Percentiles rank a stretch among this genome's conserved stretches.
Conservation (phyloP, 352 stramenopile species). For the Phytophthora hibernalis region DNA sequence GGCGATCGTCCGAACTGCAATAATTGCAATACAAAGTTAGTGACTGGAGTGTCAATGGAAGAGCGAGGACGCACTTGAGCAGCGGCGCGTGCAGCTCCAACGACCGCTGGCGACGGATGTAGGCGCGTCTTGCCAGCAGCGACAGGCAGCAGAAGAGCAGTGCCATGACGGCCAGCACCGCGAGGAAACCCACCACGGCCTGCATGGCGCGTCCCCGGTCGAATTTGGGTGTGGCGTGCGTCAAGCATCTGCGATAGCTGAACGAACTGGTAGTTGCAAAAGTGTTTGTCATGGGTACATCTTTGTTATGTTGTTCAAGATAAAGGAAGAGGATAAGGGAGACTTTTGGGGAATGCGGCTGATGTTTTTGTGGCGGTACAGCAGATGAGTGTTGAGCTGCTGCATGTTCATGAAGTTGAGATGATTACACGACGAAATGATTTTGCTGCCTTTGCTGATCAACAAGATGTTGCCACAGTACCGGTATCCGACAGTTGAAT, state of each 20-base stretch:
- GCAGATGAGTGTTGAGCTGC: slow-evolving; percentile 17
- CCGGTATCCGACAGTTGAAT: too few relatives aligned
- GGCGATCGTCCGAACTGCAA: slow-evolving; percentile 36
- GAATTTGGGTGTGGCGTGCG: slow-evolving; percentile 18
- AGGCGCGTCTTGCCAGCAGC: slow-evolving; percentile 24
- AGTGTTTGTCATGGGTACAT: slow-evolving; percentile 19
- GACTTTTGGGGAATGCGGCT: slow-evolving; percentile 7
- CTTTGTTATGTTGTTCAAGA: neutral
- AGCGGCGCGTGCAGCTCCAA: slow-evolving; percentile 38
- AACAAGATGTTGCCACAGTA: too few relatives aligned
- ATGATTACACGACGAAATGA: too few relatives aligned
- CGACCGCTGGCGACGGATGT: slow-evolving; percentile 25
- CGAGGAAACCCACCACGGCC: slow-evolving; percentile 28
- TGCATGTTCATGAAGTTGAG: too few relatives aligned
- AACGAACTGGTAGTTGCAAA: neutral
- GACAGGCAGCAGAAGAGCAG: slow-evolving; percentile 32
- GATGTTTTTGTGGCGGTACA: neutral
- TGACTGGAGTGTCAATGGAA: neutral
- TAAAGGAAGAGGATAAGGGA: neutral
- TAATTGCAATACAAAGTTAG: neutral
- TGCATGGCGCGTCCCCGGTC: slow-evolving; percentile 11
- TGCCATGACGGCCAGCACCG: slow-evolving; percentile 24
- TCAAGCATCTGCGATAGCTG: neutral
- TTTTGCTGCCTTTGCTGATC: too few relatives aligned
- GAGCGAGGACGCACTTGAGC: slow-evolving; percentile 29